Conservation (phyloP, 139 green algal species). For the Haematococcus lacustris region DNA sequence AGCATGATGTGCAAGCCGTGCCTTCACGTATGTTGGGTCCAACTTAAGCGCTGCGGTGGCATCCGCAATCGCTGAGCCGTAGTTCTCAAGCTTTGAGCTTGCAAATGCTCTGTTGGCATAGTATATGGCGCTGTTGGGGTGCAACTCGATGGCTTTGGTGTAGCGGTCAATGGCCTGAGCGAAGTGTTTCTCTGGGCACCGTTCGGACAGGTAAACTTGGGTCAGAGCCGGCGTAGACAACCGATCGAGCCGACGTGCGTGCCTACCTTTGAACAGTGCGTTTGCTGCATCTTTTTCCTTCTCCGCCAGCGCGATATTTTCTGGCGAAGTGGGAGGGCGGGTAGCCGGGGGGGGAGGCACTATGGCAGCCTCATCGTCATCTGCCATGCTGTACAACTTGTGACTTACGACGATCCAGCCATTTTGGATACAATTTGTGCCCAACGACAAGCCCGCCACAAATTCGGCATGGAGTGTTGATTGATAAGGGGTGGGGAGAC, state of each 20-base stretch:
- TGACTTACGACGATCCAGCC: no score
- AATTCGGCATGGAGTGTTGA: no score
- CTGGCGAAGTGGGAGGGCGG: no score
- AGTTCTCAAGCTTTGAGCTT: conserved; percentile 83
- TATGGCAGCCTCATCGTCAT: no score
- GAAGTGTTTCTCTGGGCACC: conserved; percentile 58
- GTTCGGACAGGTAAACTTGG: neutral
- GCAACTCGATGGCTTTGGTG: conserved; percentile 69
- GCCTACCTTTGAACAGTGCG: neutral
- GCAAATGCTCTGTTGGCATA: conserved; percentile 85
- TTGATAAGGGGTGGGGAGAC: no score
- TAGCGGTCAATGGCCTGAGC: conserved; percentile 72
- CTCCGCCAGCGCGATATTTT: no score
- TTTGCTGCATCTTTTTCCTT: neutral
- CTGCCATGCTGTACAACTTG: no score
- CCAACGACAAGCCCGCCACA: no score
- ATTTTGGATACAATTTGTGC: no score
- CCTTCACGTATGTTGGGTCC: conserved; percentile 84
- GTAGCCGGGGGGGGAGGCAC: no score
- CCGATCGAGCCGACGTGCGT: neutral
- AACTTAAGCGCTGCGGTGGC: conserved; percentile 75
- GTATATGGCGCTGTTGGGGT: conserved; percentile 68
- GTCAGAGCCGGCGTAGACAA: neutral
- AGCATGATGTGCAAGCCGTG: conserved; percentile 11
- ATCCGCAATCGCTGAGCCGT: conserved; percentile 85